A percentile compares a stretch with the other conserved stretches of the same genome.
Conservation (phyloP, 2,329 filamentous ascomycete species). For the Colletotrichum somersetense region DNA sequence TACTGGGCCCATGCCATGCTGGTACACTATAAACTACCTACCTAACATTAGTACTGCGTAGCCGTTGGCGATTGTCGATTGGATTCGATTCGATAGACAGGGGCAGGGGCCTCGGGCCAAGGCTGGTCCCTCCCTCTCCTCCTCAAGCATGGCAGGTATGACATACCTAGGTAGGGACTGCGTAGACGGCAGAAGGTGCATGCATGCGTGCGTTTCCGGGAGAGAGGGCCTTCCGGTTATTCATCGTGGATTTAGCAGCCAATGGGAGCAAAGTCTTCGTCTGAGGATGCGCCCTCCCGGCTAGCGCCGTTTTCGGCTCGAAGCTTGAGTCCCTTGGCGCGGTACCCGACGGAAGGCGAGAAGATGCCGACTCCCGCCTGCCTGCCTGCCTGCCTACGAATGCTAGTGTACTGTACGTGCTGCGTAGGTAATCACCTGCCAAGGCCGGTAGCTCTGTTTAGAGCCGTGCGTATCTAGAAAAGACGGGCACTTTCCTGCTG, state of each 20-base stretch:
- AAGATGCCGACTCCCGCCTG: slow-evolving; percentile 29
- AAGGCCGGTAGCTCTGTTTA: neutral
- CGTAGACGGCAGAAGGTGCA: too few relatives aligned
- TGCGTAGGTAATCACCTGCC: neutral
- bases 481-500: neutral
- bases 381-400: too few relatives aligned
- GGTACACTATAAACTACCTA: neutral
- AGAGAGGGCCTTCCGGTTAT: neutral
- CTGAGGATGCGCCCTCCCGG: slow-evolving; percentile 9
- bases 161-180: neutral
- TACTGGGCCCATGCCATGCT: too few relatives aligned
- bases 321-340: slow-evolving; percentile 38
- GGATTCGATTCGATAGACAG: slow-evolving; percentile 7
- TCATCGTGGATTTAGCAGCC: neutral
- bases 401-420: too few relatives aligned
- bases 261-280: neutral
- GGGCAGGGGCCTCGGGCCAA: slow-evolving; percentile 8
- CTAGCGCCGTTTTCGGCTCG: slow-evolving; percentile 40
- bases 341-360: slow-evolving; percentile 33
- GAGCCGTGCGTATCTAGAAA: slow-evolving; percentile 23
- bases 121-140: neutral
- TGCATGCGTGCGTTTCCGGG: too few relatives aligned
- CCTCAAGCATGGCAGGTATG: too few relatives aligned
- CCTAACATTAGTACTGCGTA: too few relatives aligned
- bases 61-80: slow-evolving; percentile 13